A percentile compares a stretch with the other conserved stretches of the same genome.
These are phyloP conservation scores for Torrubiella hemipterigena DNA, from an alignment of 2,329 filamentous ascomycete genomes.

Conservation along the genomic window DNA sequence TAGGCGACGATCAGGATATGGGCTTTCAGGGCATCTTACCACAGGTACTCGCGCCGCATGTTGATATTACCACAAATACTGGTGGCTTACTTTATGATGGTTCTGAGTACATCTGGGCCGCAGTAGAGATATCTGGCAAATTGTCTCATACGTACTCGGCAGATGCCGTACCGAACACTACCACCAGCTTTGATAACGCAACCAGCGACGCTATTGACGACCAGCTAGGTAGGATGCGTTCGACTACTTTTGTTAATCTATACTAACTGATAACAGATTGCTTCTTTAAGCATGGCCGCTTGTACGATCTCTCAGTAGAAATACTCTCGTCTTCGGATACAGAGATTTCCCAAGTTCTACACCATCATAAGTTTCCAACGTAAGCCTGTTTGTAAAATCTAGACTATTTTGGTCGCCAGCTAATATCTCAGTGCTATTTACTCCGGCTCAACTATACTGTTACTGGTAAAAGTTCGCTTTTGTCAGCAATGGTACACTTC, in stretches of 20 bases:
- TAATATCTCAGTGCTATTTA: constrained; percentile 23
- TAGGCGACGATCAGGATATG: background rate
- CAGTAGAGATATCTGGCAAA: constrained; percentile 9
- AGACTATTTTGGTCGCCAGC: background rate
- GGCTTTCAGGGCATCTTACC: constrained; percentile 4
- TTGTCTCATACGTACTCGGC: constrained; percentile 7
- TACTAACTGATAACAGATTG: constrained; percentile 14
- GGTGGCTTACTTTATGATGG: constrained; percentile 6
- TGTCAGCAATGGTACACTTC: constrained; percentile 8
- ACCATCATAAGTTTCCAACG: constrained; percentile 29
- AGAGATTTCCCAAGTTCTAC: constrained; percentile 32
- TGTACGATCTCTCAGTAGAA: constrained; percentile 36
- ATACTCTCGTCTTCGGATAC: constrained; percentile 28
- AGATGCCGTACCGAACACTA: background rate
- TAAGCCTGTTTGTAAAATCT: too few relatives aligned
- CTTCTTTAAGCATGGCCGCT: constrained; percentile 29
- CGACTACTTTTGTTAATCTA: background rate
- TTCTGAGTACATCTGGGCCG: constrained; percentile 8
- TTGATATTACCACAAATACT: constrained; percentile 5
- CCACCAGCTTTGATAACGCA: background rate
- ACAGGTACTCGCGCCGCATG: constrained; percentile 8
- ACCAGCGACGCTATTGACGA: constrained; percentile 6
- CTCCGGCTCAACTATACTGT: constrained; percentile 30
- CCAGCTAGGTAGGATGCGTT: constrained; percentile 2
- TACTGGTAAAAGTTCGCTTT: constrained; percentile 35